Conservation (phyloP, 768 basidiomycete genomes). For the Nidularia sp. region DNA sequence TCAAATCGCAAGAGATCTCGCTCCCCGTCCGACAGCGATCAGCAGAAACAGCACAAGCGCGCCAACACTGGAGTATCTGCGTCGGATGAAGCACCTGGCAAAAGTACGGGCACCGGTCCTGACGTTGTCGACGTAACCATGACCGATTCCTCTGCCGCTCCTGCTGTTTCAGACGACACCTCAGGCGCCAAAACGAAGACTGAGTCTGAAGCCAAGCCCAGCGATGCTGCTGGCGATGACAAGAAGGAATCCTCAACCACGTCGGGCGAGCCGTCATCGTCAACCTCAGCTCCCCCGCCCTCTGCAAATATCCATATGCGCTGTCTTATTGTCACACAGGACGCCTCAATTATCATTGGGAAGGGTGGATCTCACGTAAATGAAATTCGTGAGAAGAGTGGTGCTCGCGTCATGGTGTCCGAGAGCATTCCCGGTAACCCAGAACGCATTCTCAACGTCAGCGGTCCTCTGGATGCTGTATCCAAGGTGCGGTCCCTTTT, state of each 20-base stretch:
- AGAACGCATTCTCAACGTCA: constrained; percentile 97
- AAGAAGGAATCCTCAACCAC: constrained; percentile 44
- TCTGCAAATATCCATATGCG: constrained; percentile 94
- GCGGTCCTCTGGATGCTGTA: constrained; percentile 95
- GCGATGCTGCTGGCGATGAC: constrained; percentile 33
- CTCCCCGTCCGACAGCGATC: constrained; percentile 78
- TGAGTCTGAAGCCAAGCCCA: constrained; percentile 15
- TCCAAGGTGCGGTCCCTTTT: constrained; percentile 68
- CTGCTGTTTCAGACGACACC: constrained; percentile 47
- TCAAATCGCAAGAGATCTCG: constrained; percentile 83
- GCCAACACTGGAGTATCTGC: constrained; percentile 72
- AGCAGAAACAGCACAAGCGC: constrained; percentile 78
- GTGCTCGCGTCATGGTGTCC: constrained; percentile 93
- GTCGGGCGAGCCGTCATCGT: constrained; percentile 47
- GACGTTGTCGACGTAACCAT: constrained; percentile 60
- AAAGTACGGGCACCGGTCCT: constrained; percentile 42
- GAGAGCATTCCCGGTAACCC: constrained; percentile 99
- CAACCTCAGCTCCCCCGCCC: constrained; percentile 45
- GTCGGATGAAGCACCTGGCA: constrained; percentile 58
- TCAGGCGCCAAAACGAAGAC: constrained; percentile 30
- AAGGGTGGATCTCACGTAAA: constrained; percentile 95
- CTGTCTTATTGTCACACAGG: constrained; percentile 97
- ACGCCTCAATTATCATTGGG: constrained; percentile 98
- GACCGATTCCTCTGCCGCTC: constrained; percentile 51
- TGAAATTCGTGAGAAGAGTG: constrained; percentile 97